Evolutionary conservation across 805 yeast species (phyloP).

Genomic region (Ogataea henricii): DNA sequence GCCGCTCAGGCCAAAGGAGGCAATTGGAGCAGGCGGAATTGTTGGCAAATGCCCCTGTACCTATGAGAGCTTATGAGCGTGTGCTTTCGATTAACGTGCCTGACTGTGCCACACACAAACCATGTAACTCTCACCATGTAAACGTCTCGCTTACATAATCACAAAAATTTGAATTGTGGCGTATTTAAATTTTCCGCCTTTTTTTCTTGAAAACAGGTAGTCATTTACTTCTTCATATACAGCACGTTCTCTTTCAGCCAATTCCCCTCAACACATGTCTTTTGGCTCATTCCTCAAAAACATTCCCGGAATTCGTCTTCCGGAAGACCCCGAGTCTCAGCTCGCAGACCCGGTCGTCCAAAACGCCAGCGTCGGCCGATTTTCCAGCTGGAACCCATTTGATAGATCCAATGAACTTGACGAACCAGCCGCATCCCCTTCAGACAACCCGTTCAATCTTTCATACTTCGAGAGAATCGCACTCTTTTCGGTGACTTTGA

Average conservation of each 20-base stretch:
- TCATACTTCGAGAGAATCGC: conserved; percentile 75
- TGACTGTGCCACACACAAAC: too few relatives aligned
- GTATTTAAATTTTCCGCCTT: too few relatives aligned
- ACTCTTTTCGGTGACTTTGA: conserved; percentile 72
- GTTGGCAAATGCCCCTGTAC: too few relatives aligned
- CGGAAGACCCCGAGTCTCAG: conserved; percentile 15
- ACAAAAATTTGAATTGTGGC: too few relatives aligned
- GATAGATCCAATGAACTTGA: not conserved
- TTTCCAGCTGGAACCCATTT: conserved; percentile 16
- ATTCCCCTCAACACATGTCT: conserved; percentile 10
- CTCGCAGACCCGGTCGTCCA: conserved; percentile 6
- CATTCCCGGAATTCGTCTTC: conserved; percentile 27
- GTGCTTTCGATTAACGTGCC: too few relatives aligned
- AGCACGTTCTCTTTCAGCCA: not conserved
- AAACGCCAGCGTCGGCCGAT: not conserved
- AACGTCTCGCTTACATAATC: too few relatives aligned
- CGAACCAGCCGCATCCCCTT: conserved; percentile 6
- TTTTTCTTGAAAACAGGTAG: too few relatives aligned
- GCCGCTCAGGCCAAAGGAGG: too few relatives aligned
- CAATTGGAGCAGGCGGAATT: too few relatives aligned
- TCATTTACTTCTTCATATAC: too few relatives aligned
- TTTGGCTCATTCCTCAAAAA: conserved; percentile 18
- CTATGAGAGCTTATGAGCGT: too few relatives aligned
- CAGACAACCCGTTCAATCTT: conserved; percentile 41
- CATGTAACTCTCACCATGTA: too few relatives aligned